A percentile compares a stretch with the other conserved stretches of the same genome.
Conservation (phyloP, 2,329 filamentous ascomycete species). For the Claviceps maximensis region DNA sequence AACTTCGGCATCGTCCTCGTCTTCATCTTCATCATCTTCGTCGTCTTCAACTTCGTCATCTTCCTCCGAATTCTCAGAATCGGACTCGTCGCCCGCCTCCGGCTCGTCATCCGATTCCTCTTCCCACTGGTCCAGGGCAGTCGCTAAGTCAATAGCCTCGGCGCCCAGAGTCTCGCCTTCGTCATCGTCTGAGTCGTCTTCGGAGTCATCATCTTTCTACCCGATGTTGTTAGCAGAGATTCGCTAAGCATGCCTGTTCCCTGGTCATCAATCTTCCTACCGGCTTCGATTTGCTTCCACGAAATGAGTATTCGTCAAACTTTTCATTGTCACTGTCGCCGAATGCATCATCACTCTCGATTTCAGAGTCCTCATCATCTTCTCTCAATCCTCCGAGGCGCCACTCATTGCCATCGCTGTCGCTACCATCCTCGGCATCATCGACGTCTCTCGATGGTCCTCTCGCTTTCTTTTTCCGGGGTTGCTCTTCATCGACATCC, state of each 20-base stretch:
- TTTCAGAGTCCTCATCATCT: constrained; percentile 49
- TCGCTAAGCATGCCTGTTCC: not conserved
- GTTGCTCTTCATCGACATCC: constrained; percentile 31
- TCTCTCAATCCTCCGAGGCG: constrained; percentile 49
- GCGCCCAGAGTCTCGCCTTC: constrained; percentile 46
- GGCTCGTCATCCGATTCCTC: constrained; percentile 36
- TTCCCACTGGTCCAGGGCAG: constrained; percentile 41
- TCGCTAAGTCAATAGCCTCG: constrained; percentile 46
- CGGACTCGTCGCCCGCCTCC: constrained; percentile 30
- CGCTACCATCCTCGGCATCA: constrained; percentile 60
- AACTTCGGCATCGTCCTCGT: constrained; percentile 35
- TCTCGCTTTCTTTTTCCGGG: constrained; percentile 27
- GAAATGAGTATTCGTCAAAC: constrained; percentile 59
- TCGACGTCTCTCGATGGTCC: constrained; percentile 36
- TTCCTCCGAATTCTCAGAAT: constrained; percentile 27
- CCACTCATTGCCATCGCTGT: constrained; percentile 81
- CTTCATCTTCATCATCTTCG: constrained; percentile 26
- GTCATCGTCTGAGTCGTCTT: constrained; percentile 46
- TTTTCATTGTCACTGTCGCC: constrained; percentile 77
- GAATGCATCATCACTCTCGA: constrained; percentile 67
- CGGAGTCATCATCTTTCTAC: constrained; percentile 15
- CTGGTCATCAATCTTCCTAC: constrained; percentile 5
- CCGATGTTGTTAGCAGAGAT: not conserved
- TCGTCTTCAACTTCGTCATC: constrained; percentile 35
- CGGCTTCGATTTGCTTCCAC: constrained; percentile 30